Conservation (phyloP, 345 rosid genomes). For the Salix dunnii region DNA sequence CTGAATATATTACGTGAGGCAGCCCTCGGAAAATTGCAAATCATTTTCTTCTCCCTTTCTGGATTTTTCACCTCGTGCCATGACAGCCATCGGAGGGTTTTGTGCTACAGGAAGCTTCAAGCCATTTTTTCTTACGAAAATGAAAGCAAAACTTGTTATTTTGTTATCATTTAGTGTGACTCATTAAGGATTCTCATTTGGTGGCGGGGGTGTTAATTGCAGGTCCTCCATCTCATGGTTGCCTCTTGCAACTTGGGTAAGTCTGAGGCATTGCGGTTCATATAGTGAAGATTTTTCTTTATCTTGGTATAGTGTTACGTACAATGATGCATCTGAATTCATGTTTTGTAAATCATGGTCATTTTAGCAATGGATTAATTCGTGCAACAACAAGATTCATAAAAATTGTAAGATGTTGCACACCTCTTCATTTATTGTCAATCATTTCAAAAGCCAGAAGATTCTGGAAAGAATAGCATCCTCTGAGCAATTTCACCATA, state of each 20-base stretch:
- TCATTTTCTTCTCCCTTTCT: constrained; percentile 7
- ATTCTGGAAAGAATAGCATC: neutral
- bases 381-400: neutral
- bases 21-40: neutral
- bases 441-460: neutral
- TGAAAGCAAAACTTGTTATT: neutral
- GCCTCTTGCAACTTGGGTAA: constrained; percentile 58
- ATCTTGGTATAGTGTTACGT: neutral
- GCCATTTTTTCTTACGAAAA: neutral
- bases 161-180: neutral
- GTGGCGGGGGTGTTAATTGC: constrained; percentile 27
- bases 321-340: neutral
- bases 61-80: neutral
- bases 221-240: constrained; percentile 63
- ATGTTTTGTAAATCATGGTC: neutral
- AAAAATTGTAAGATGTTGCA: neutral
- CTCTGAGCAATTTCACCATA: neutral
- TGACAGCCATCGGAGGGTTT: neutral
- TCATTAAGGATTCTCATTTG: neutral
- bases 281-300: constrained; percentile 1
- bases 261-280: neutral
- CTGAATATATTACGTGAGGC: neutral
- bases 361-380: neutral
- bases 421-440: neutral
- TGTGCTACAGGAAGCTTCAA: neutral